phyloP scores from a whole-genome alignment of 2,329 filamentous ascomycete species.

The Penicillium nordicum region DNA sequence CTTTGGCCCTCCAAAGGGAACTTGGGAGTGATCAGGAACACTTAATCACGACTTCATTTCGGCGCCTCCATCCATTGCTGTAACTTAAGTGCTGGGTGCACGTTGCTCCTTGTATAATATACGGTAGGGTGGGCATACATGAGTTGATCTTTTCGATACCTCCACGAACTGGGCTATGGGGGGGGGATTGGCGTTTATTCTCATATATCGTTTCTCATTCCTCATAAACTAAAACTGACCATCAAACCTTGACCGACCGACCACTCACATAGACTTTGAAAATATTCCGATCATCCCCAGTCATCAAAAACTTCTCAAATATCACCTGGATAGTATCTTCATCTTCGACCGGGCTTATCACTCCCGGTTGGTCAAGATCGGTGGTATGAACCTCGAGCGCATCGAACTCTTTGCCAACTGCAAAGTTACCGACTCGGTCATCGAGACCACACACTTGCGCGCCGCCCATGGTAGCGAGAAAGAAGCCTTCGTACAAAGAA shows the following conservation, averaged over 20 bases:
- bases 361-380: conserved; percentile 31
- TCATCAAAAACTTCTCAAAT: conserved; percentile 65
- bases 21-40: conserved; percentile 23
- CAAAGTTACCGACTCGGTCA: conserved; percentile 55
- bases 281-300: conserved; percentile 63
- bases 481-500: conserved; percentile 54
- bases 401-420: conserved; percentile 61
- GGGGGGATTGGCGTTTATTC: background rate
- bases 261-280: conserved; percentile 54
- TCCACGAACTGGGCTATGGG: background rate
- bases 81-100: background rate
- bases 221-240: background rate
- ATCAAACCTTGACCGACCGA: conserved; percentile 30
- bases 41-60: no score
- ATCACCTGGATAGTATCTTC: conserved; percentile 47
- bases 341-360: conserved; percentile 55
- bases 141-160: background rate
- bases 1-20: conserved; percentile 30
- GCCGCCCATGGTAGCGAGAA: conserved; percentile 60
- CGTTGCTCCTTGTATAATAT: background rate
- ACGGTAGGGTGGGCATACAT: background rate
- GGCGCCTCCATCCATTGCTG: background rate
- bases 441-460: conserved; percentile 57
- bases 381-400: conserved; percentile 50
- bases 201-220: background rate